phyloP scores from a whole-genome alignment of 306 rosid genomes.

The Trichosanthes truncata region DNA sequence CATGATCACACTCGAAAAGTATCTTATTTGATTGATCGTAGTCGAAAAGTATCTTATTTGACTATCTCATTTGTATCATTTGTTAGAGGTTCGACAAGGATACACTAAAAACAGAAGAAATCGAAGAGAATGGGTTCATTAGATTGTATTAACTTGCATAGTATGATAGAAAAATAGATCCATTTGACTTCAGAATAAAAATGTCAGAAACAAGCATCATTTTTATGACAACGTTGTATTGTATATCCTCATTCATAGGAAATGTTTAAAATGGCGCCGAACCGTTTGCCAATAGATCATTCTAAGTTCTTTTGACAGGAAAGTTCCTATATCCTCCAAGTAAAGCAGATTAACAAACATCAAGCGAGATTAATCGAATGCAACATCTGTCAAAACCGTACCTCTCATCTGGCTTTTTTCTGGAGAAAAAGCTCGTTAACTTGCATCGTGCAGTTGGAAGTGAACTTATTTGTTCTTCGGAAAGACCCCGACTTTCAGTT shows the following conservation, averaged over 20 bases:
- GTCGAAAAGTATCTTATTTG: neutral
- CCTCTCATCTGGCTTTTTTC: slow-evolving; percentile 65
- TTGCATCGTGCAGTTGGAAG: slow-evolving; percentile 75
- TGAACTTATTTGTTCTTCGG: slow-evolving; percentile 60
- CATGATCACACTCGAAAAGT: neutral
- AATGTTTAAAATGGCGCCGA: neutral
- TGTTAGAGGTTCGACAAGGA: neutral
- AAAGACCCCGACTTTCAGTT: slow-evolving; percentile 76
- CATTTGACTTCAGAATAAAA: neutral
- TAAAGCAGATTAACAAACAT: neutral
- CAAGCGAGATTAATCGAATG: neutral
- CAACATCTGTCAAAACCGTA: slow-evolving; percentile 14
- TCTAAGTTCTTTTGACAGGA: neutral
- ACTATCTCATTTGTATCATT: neutral
- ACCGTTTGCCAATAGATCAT: neutral
- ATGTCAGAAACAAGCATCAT: neutral
- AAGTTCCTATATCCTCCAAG: neutral
- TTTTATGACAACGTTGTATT: neutral
- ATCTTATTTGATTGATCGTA: neutral
- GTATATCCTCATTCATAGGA: neutral
- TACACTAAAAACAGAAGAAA: neutral
- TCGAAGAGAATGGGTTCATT: neutral
- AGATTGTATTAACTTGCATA: neutral
- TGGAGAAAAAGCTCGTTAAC: slow-evolving; percentile 56
- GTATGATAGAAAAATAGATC: no score